phyloP scores from a whole-genome alignment of 345 rosid species.

The Zanthoxylum bungeanum region DNA sequence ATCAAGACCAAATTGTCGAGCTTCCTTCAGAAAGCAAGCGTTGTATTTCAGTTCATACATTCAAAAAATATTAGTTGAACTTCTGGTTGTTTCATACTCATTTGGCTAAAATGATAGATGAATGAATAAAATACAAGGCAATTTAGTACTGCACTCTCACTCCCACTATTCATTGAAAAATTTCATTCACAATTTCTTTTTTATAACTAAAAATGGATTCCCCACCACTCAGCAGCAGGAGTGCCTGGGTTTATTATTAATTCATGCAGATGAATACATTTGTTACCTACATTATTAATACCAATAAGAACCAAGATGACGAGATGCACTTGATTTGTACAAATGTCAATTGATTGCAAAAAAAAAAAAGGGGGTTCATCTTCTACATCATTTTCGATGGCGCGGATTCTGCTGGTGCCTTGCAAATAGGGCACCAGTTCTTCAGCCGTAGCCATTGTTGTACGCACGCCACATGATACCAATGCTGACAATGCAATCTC shows the following conservation, averaged over 20 bases:
- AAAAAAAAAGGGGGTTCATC: constrained; percentile 11
- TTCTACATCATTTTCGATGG: constrained; percentile 15
- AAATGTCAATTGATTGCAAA: constrained; percentile 4
- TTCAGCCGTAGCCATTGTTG: constrained; percentile 84
- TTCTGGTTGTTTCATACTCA: too few relatives aligned
- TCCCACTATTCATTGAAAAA: too few relatives aligned
- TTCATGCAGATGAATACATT: constrained; percentile 16
- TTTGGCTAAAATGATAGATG: too few relatives aligned
- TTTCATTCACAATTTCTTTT: constrained; percentile 11
- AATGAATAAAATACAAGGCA: too few relatives aligned
- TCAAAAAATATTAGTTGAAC: too few relatives aligned
- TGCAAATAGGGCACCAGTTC: constrained; percentile 98
- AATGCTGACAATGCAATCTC: constrained; percentile 71
- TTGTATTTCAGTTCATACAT: too few relatives aligned
- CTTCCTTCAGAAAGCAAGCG: too few relatives aligned
- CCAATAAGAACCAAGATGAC: constrained; percentile 2
- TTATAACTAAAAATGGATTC: not conserved
- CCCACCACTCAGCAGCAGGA: constrained; percentile 9
- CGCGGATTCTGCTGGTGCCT: constrained; percentile 52
- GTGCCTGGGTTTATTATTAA: constrained; percentile 33
- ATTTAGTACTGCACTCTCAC: too few relatives aligned
- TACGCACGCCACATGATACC: constrained; percentile 62
- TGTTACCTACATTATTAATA: constrained; percentile 30
- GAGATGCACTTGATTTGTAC: constrained; percentile 30
- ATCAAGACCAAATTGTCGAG: too few relatives aligned